These are phyloP conservation scores for Puccinia horiana DNA, from an alignment of 1,284 basidiomycete genomes.

Conservation along the genomic window DNA sequence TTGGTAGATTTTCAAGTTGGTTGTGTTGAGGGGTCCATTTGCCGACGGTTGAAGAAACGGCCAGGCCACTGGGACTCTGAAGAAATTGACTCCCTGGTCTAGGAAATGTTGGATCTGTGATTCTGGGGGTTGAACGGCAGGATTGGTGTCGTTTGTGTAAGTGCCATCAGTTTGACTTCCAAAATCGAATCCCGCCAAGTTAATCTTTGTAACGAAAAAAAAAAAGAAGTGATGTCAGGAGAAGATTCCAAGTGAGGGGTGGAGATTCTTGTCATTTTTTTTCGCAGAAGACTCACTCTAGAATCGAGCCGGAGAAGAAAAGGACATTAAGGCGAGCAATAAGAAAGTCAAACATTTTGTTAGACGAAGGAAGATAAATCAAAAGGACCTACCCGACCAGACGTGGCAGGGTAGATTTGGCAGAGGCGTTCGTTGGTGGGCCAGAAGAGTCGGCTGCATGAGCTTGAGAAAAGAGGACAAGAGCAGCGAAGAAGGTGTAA, in stretches of 20 bases:
- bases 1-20: neutral
- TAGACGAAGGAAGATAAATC: neutral
- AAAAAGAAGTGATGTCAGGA: neutral
- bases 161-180: neutral
- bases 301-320: neutral
- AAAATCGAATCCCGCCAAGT: conserved; percentile 41
- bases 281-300: neutral
- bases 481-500: neutral
- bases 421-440: neutral
- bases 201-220: conserved; percentile 2
- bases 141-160: neutral
- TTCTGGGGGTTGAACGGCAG: neutral
- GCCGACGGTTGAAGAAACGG: conserved; percentile 8
- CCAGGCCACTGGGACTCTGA: conserved; percentile 31
- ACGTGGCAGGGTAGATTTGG: neutral
- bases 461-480: neutral
- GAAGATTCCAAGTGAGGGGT: neutral
- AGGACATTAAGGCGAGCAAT: neutral
- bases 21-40: neutral
- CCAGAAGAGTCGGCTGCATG: neutral
- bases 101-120: conserved; percentile 32
- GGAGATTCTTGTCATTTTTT: neutral
- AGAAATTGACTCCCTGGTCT: conserved; percentile 8
- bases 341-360: neutral
- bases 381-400: conserved; percentile 1